Conservation (phyloP, 2,329 filamentous ascomycete genomes). For the Fusarium floridanum region DNA sequence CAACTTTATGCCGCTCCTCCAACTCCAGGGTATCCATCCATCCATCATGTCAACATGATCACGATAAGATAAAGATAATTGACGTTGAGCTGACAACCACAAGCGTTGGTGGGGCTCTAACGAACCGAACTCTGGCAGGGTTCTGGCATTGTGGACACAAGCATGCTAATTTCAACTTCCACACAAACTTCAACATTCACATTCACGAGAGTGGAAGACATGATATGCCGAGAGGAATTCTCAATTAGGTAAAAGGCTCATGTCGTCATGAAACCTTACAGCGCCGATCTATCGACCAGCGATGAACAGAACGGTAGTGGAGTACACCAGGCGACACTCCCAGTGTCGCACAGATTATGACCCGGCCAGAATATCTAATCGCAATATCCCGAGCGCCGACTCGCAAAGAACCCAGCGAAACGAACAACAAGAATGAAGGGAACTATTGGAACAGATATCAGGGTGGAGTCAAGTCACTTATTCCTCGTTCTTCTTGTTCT, state of each 20-base stretch:
- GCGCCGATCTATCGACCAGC: slow-evolving; percentile 36
- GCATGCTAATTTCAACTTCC: slow-evolving; percentile 8
- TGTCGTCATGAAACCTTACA: slow-evolving; percentile 28
- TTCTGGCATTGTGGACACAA: not conserved
- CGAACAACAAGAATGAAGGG: slow-evolving; percentile 54
- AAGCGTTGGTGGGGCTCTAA: not conserved
- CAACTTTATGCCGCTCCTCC: not conserved
- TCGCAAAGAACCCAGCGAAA: slow-evolving; percentile 56
- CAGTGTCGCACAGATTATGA: slow-evolving; percentile 45
- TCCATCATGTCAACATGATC: not conserved
- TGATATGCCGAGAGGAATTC: slow-evolving; percentile 14
- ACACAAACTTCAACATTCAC: not conserved
- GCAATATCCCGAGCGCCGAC: slow-evolving; percentile 59
- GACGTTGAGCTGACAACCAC: slow-evolving; percentile 17
- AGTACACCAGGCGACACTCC: slow-evolving; percentile 48
- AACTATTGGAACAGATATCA: slow-evolving; percentile 58
- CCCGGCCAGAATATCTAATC: slow-evolving; percentile 57
- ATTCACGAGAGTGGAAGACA: not conserved
- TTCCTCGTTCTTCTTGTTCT: slow-evolving; percentile 73
- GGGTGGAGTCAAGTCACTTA: slow-evolving; percentile 41
- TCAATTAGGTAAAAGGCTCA: slow-evolving; percentile 43
- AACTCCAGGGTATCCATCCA: not conserved
- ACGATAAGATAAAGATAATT: slow-evolving; percentile 10
- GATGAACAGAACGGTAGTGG: slow-evolving; percentile 40
- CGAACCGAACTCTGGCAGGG: not conserved